Base-by-base conservation (phyloP, 2,329 filamentous ascomycete species). In the Aspergillus sp. region DNA sequence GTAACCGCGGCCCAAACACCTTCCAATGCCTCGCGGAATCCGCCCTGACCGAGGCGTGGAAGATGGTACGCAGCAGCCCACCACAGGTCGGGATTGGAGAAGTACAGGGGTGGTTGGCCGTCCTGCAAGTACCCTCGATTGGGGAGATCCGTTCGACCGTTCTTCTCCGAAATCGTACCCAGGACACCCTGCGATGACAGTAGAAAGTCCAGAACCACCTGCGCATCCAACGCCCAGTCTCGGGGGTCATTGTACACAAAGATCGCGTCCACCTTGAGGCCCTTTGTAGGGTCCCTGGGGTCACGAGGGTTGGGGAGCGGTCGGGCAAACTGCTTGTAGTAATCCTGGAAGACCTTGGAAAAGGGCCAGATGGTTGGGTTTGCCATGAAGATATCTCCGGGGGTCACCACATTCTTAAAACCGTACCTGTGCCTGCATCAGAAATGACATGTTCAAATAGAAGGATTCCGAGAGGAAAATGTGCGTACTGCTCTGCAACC, bases 181-280 rank as follows among this genome's bases (percentile, higher is more conserved):
- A 96, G 68, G 51, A 89, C 83, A 16, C 94, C 94, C n/a, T 80
- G 64, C 16, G 83, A 78, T 0, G 92, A 96, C 38, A 95, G 79
- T 6, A 97, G 76, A 10, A 96, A 75, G 70, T 99, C 94, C 49
- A 88, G 72, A 52, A 97, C 87, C 61, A 97, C 76, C 67, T 95
- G 89, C 2, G 85, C 84, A 70, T 97, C 93, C 9, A 96, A 80
- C 1, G 89, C 91, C 94, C 94, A 99, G 76, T 99, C 94, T 51
- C 94, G 84, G 3, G 94, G 92, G 71, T 97, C 94, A 69, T 96
- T 95, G 80, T 93, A 96, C 6, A 96, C 88, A 64, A 97, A 88
- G 24, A 97, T 84, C 24, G 92, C 91, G 65, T 95, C 90, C 60
- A 99, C 87, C 62, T 90, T 91, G 45, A 93, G 79, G 16, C 77